Evolutionary conservation across 768 basidiomycete genomes (phyloP).

Genomic region (Mrakia hoshinonis): DNA sequence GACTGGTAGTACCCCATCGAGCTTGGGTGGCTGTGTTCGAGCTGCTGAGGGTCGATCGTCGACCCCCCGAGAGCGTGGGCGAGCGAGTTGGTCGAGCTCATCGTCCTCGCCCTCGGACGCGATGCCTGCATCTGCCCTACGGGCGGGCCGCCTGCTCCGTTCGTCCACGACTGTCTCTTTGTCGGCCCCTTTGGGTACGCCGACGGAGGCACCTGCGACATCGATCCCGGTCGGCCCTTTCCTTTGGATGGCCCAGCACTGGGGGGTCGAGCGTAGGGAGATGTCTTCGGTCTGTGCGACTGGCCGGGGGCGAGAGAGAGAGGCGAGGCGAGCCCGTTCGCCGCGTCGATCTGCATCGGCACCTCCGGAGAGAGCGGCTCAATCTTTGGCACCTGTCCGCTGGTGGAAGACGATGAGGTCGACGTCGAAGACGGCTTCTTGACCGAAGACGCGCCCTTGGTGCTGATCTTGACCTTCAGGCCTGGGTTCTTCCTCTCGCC

Average conservation of each 20-base stretch:
- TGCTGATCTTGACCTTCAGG: slow-evolving; percentile 13
- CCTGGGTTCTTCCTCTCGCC: neutral
- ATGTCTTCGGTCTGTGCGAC: neutral
- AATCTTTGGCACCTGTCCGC: neutral
- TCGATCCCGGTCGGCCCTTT: no score
- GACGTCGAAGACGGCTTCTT: neutral
- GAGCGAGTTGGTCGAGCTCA: neutral
- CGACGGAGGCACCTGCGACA: no score
- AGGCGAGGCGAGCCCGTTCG: neutral
- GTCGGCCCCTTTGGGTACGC: neutral
- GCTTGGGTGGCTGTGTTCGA: neutral
- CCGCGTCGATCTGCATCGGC: neutral
- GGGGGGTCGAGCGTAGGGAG: no score
- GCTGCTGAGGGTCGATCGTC: slow-evolving; percentile 9
- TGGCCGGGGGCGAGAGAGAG: neutral
- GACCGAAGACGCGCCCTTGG: neutral
- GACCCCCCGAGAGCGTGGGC: neutral
- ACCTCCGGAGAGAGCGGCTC: neutral
- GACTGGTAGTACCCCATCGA: neutral
- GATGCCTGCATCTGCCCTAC: neutral
- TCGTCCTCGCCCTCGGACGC: neutral
- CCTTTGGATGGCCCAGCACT: no score
- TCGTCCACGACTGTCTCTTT: neutral
- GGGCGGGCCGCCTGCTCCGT: neutral
- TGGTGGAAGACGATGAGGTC: no score